Conservation (phyloP, 2,329 filamentous ascomycete species). For the Aspergillus pseudoglaucus region DNA sequence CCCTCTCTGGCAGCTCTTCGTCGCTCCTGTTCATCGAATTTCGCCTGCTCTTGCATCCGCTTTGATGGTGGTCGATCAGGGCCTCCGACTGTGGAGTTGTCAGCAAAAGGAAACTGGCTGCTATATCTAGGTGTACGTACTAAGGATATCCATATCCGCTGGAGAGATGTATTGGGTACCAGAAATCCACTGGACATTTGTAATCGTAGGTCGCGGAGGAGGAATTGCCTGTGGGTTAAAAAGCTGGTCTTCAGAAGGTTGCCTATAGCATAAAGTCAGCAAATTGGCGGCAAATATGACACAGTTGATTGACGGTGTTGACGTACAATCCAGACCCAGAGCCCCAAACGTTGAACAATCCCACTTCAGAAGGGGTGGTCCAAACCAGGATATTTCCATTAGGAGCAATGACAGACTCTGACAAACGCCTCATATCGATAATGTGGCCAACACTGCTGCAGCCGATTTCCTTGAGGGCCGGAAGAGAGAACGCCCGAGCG, state of each 20-base stretch:
- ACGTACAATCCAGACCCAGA: constrained; percentile 59
- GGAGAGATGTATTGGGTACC: constrained; percentile 88
- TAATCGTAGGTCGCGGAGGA: constrained; percentile 84
- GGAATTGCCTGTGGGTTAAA: constrained; percentile 68
- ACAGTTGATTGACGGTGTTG: constrained; percentile 9
- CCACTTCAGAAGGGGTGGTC: constrained; percentile 81
- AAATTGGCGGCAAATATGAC: not conserved
- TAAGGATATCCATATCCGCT: constrained; percentile 79
- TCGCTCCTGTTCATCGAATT: constrained; percentile 61
- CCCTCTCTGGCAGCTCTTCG: constrained; percentile 32
- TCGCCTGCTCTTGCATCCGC: constrained; percentile 74
- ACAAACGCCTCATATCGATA: constrained; percentile 67
- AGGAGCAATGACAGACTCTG: constrained; percentile 63
- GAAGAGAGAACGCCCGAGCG: constrained; percentile 77
- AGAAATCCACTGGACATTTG: constrained; percentile 91
- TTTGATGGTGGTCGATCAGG: constrained; percentile 82
- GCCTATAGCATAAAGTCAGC: constrained; percentile 27
- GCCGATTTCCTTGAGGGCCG: constrained; percentile 76
- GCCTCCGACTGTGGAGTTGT: constrained; percentile 58
- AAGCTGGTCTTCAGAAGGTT: constrained; percentile 60
- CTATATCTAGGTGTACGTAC: constrained; percentile 27
- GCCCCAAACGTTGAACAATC: constrained; percentile 78
- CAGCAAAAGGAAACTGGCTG: not conserved
- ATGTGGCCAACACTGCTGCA: constrained; percentile 57
- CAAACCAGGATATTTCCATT: constrained; percentile 81